Evolutionary conservation across 208 protist species (phyloP), one percentile per base, ranked within the genome.

Genomic region (Porcisia hertigi): DNA sequence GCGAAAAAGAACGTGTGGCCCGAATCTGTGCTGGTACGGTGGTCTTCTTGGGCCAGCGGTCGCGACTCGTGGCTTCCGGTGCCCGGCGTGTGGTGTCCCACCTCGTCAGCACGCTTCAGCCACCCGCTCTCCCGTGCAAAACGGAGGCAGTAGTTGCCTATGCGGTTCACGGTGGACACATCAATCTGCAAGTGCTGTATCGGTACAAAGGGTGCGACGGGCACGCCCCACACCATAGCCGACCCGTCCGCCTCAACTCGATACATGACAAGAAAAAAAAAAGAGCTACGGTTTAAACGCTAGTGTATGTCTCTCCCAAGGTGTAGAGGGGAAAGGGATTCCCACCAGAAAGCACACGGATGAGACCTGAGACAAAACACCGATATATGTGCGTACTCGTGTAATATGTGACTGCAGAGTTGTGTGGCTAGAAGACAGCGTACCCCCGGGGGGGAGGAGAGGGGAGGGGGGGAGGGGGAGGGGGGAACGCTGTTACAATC

Each of bases 111-210:
- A 3, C 81, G 77, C 58, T 89, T 82, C 71, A 88, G 74, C 90
- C 90, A 94, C n/a, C 87, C 87, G 36, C 82, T 81, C 70, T 94
- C 90, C 14, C 84, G 80, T 3, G 87, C 87, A 67, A 89, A 88
- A 25, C 77, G 75, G 39, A 94, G 74, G 66, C 82, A 79, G 72
- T 87, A 89, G 73, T 87, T 88, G 41, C 83, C 82, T 2, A 94
- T 43, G 1, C 74, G 78, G 57, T 94, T 92, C 12, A 94, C 69
- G 1, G 86, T 76, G 9, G 83, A 71, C 39, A 89, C 76, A 57
- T 91, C 80, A 30, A 94, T 76, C 36, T 87, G 79, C 66, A 87
- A 62, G 65, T 94, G 90, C 53, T 94, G 87, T 23, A 92, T 36
- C 2, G 86, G 86, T 4, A 92, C 79, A 83, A 94, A 92, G 0